These are phyloP conservation scores for Cordia subcordata DNA, from an alignment of 257 asterid species.

Conservation along the genomic window DNA sequence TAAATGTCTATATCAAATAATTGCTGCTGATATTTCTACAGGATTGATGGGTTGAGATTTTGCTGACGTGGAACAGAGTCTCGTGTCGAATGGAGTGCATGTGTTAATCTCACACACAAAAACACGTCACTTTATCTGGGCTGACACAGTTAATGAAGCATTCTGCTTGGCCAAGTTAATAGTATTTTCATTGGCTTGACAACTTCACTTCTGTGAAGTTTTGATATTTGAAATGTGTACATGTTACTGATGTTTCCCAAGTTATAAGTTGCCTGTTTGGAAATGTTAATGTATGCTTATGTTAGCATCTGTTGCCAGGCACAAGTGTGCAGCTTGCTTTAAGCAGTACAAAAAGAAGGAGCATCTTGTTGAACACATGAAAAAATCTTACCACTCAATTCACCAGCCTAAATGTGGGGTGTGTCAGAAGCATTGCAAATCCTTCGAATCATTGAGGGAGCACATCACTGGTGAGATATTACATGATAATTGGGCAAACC, in stretches of 20 bases:
- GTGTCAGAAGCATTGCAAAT: constrained; percentile 47
- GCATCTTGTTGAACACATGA: constrained; percentile 51
- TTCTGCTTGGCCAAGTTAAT: too few species aligned
- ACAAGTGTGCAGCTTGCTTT: constrained; percentile 54
- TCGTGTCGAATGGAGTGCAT: neutral
- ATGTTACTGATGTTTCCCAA: too few species aligned
- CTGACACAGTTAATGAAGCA: too few species aligned
- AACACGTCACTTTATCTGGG: too few species aligned
- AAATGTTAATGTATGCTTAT: neutral
- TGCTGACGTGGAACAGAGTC: neutral
- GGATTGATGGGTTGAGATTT: neutral
- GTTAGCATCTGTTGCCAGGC: constrained; percentile 30
- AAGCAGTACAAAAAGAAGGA: constrained; percentile 56
- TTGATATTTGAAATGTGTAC: too few species aligned
- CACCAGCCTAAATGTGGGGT: constrained; percentile 55
- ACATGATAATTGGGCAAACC: constrained; percentile 1
- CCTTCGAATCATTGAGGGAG: constrained; percentile 51
- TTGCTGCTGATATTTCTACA: neutral
- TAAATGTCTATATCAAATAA: neutral
- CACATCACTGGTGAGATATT: constrained; percentile 35
- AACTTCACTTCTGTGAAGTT: too few species aligned
- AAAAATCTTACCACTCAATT: constrained; percentile 36
- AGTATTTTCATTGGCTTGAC: too few species aligned
- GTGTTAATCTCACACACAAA: neutral
- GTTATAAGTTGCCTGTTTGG: neutral